Evolutionary conservation across 1,284 basidiomycete genomes (phyloP), one percentile per base, ranked within the genome.

Genomic region (Peniophora sp.): DNA sequence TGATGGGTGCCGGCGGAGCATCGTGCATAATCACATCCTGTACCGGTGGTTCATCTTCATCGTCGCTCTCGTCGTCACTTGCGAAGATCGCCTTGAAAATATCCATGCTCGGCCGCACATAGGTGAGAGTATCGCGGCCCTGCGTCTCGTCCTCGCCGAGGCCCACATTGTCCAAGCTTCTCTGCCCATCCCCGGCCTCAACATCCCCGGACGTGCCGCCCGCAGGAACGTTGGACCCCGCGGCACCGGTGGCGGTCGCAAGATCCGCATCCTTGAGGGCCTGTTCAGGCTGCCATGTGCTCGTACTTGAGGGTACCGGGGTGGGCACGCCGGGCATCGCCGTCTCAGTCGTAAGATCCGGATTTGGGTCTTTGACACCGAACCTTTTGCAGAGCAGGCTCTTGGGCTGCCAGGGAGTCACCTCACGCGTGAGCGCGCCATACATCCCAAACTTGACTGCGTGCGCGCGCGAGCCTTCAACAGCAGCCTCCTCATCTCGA

Each of bases 11-110:
- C 17, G 50, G 17, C 48, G 34, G 52, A 2, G 49, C 43, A 3
- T 47, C 52, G 23, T 41, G 48, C 46, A 35, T 52, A 17, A 60
- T 55, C 25, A 64, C 60, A 27, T 63, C 58, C 44, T 57, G 24
- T 34, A 5, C 39, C 39, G 14, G 50, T 11, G 25, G 52, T 3
- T 45, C 72, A 2, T 71, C 74, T 2, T 88, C 87, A 1, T 81
- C 81, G 17, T 83, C 86, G 19, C 81, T 83, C 46, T 85, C 85
- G 60, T 92, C 89, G 55, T 94, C 92, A 63, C 88, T 91, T 5
- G 90, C 91, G 63, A 94, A 95, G 55, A 95, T 94, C 1, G 92
- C 92, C 65, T 96, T 96, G 76, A 97, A 98, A 38, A 98, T 83
- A 61, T 95, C 90, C 75, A 93, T 89, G 2, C 83, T 72, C 1